Evolutionary conservation across 441 rosid genomes (phyloP), one percentile per base, ranked within the genome.

Genomic region (Lepidium campestre): DNA sequence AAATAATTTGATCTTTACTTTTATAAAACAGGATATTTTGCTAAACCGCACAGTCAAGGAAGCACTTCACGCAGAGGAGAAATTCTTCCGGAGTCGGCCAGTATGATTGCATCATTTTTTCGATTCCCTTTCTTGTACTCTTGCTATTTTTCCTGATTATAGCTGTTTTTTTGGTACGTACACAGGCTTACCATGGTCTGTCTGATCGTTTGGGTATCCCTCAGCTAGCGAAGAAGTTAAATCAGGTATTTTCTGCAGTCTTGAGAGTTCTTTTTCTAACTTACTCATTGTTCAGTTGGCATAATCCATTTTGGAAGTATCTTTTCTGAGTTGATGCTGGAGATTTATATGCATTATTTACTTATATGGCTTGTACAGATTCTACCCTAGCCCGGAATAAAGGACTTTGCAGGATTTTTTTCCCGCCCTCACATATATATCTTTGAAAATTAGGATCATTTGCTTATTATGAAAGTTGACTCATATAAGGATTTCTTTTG

Each of bases 211-310:
- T 86, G 27, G 93, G 93, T 47, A 66, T 83, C 60, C 86, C 88
- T 50, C 82, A 83, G 74, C 82, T 85, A 64, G 90, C 88, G 19
- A 83, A 83, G 75, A 85, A 80, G 84, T 71, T 87, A 71, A 85
- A 87, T 73, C 86, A 81, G 88, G 93, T 85, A 54, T 65, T 6
- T 59, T 53, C 32, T 41, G 50, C 63, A 53, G 23, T 37, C 45
- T 42, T 59, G 15, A 12, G 71, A 42, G 31, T 40, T 48, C 13
- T 35, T 47, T 18, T 18, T 42, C 4, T 31, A 14, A 53, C 8
- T 23, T 15, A 35, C 31, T 35, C 34, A 10, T 6, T 46, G 34
- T 54, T 45, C 63, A 54, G 41, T 45, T 17, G 34, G 22, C 68
- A 46, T 46, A 14, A 29, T 29, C 10, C 10, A 29, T 29, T 29